phyloP scores from a whole-genome alignment of 1,284 basidiomycete genomes.

The Pseudozyma pruni region DNA sequence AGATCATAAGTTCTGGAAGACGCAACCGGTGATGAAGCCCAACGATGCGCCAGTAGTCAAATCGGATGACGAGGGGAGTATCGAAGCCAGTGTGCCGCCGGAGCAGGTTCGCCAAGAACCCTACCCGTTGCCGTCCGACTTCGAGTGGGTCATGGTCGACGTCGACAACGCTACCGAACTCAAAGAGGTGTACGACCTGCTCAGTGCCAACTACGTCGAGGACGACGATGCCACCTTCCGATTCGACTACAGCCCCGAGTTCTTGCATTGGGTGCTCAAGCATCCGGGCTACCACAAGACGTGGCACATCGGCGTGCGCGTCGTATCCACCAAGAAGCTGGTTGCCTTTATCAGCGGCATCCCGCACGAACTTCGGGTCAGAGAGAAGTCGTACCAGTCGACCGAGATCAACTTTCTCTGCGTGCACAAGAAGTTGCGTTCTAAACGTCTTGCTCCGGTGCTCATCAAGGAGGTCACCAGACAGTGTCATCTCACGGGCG shows the following conservation, averaged over 20 bases:
- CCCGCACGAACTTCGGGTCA: slow-evolving; percentile 71
- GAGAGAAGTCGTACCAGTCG: slow-evolving; percentile 54
- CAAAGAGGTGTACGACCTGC: slow-evolving; percentile 89
- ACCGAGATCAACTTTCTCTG: slow-evolving; percentile 98
- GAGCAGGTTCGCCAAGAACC: slow-evolving; percentile 87
- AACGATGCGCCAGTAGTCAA: slow-evolving; percentile 67
- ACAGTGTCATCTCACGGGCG: slow-evolving; percentile 85
- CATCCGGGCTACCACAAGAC: slow-evolving; percentile 92
- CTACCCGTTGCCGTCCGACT: slow-evolving; percentile 88
- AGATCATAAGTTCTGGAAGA: slow-evolving; percentile 68
- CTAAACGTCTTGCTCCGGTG: slow-evolving; percentile 93
- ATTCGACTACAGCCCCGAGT: slow-evolving; percentile 95
- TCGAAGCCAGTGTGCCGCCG: slow-evolving; percentile 82
- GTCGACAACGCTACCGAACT: slow-evolving; percentile 79
- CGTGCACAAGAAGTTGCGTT: slow-evolving; percentile 95
- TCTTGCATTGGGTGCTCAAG: slow-evolving; percentile 92
- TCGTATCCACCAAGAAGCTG: slow-evolving; percentile 81
- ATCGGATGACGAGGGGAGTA: slow-evolving; percentile 77
- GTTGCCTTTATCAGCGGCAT: slow-evolving; percentile 99
- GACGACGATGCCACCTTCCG: slow-evolving; percentile 95
- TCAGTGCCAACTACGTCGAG: slow-evolving; percentile 95
- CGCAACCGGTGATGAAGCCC: slow-evolving; percentile 83
- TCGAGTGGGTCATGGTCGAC: slow-evolving; percentile 89
- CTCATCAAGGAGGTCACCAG: slow-evolving; percentile 98
- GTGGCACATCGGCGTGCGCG: slow-evolving; percentile 96